These are phyloP conservation scores for Hymenoscyphus salicellus DNA, from an alignment of 2,329 filamentous ascomycete species.

Conservation along the genomic window DNA sequence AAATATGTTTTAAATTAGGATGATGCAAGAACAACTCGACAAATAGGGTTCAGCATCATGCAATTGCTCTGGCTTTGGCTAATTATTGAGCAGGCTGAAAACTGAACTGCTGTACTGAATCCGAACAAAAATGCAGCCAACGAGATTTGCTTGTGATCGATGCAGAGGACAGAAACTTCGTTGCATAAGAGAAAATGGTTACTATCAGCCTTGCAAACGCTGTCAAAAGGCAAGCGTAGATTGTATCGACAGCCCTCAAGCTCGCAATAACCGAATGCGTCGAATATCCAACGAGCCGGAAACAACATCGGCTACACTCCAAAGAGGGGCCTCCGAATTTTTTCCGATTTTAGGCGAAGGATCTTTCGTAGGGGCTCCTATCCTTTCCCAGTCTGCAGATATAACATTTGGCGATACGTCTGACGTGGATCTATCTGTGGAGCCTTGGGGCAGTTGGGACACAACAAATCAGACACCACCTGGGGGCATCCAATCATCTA, in stretches of 20 bases:
- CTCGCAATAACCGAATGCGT: not conserved
- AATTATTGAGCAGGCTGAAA: not conserved
- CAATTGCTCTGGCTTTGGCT: not conserved
- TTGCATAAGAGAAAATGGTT: conserved; percentile 1
- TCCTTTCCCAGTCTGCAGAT: not conserved
- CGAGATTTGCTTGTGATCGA: conserved; percentile 4
- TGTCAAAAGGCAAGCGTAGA: conserved; percentile 3
- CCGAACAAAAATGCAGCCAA: not conserved
- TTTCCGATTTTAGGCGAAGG: not conserved
- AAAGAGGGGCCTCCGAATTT: not conserved
- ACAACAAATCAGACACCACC: not conserved
- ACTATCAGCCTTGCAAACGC: conserved; percentile 1
- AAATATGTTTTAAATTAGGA: not conserved
- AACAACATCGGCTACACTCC: not conserved
- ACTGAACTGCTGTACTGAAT: not conserved
- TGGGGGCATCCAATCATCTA: not conserved
- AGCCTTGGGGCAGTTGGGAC: not conserved
- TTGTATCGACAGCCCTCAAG: not conserved
- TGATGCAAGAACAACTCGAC: not conserved
- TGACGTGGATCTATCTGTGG: not conserved
- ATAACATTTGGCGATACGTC: not conserved
- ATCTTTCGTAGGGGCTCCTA: not conserved
- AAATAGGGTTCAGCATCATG: not conserved
- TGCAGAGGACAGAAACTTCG: conserved; percentile 5
- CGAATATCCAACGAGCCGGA: not conserved